A percentile compares a stretch with the other conserved stretches of the same genome.
Evolutionary conservation across 1,284 basidiomycete species (phyloP).

Genomic region (Heterobasidion irregulare): DNA sequence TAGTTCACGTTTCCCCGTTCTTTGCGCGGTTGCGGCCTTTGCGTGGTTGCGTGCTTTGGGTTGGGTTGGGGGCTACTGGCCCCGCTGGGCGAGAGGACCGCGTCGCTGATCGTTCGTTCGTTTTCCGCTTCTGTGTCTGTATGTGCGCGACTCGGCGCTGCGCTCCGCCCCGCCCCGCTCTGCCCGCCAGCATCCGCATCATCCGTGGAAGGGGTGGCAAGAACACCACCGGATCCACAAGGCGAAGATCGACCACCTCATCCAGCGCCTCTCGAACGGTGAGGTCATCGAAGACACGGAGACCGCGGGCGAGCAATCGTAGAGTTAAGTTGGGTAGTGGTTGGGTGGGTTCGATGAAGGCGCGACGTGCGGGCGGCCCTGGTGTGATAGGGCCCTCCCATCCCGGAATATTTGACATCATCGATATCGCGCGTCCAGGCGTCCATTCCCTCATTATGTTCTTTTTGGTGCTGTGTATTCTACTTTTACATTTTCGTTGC

Average conservation of each 20-base stretch:
- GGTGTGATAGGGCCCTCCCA: no score
- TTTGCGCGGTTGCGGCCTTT: background rate
- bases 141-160: no score
- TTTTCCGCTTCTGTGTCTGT: background rate
- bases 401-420: no score
- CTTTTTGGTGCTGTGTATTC: no score
- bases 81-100: no score
- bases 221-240: conserved; percentile 82
- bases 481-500: no score
- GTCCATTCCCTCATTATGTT: no score
- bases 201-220: conserved; percentile 88
- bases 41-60: background rate
- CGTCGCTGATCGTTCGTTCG: background rate
- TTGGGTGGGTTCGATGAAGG: no score
- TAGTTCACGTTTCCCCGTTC: background rate
- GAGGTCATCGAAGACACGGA: conserved; percentile 38
- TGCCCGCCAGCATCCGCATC: conserved; percentile 58
- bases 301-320: background rate
- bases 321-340: no score
- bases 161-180: background rate
- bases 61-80: no score
- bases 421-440: no score
- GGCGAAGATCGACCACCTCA: conserved; percentile 71
- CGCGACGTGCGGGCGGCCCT: no score
- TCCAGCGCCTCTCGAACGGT: conserved; percentile 47